These are phyloP conservation scores for Talaromyces borbonicus DNA, from an alignment of 495 filamentous ascomycete species.

Conservation along the genomic window DNA sequence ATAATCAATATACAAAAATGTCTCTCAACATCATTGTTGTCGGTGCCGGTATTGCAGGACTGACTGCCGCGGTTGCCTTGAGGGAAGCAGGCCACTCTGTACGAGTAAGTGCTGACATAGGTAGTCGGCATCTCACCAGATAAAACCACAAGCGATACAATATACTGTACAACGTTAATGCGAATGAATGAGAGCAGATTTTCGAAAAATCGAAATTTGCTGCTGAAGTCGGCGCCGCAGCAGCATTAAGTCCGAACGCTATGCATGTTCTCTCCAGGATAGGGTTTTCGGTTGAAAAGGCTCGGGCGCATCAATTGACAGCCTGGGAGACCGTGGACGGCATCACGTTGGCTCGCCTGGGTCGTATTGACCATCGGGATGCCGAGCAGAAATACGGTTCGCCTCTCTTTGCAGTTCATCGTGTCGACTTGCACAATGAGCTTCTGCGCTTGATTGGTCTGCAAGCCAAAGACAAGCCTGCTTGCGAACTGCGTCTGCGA, in stretches of 20 bases:
- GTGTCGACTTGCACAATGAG: conserved; percentile 41
- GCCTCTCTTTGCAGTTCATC: conserved; percentile 29
- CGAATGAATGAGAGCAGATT: too few relatives aligned
- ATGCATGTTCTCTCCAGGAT: conserved; percentile 26
- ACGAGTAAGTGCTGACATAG: too few relatives aligned
- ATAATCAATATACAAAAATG: too few relatives aligned
- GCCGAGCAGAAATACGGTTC: conserved; percentile 5
- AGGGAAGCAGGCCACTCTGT: too few relatives aligned
- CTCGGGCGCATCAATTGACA: conserved; percentile 18
- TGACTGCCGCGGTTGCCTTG: too few relatives aligned
- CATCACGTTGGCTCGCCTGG: conserved; percentile 14
- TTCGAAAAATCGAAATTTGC: conserved; percentile 16
- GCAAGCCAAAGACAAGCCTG: conserved; percentile 12
- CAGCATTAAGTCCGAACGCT: conserved; percentile 35
- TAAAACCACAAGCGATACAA: too few relatives aligned
- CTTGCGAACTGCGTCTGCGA: conserved; percentile 17
- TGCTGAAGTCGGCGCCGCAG: conserved; percentile 39
- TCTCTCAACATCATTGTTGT: too few relatives aligned
- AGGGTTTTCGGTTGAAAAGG: conserved; percentile 19
- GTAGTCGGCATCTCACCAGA: too few relatives aligned
- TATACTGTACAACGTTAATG: too few relatives aligned
- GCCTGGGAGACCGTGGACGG: conserved; percentile 18
- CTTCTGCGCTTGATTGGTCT: conserved; percentile 26
- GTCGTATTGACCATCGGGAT: conserved; percentile 12
- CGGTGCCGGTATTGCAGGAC: too few relatives aligned